Percentiles rank a stretch among this genome's conserved stretches.
Evolutionary conservation across 495 filamentous ascomycete species (phyloP).

Genomic region (Daldinia loculata): DNA sequence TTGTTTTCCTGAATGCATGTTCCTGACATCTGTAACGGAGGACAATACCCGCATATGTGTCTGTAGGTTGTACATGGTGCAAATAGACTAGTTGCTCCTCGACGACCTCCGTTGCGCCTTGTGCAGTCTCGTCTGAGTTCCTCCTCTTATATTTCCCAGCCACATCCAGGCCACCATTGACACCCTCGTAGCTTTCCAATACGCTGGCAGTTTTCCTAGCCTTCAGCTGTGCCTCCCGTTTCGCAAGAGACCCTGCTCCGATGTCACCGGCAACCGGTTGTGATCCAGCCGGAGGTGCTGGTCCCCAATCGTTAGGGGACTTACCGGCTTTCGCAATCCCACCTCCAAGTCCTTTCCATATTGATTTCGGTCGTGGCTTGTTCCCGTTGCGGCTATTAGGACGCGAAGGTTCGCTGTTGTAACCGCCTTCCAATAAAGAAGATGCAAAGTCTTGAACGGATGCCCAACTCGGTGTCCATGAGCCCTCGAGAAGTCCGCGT

Average conservation of each 20-base stretch:
- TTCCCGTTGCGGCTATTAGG: slow-evolving; percentile 45
- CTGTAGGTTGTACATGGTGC: slow-evolving; percentile 80
- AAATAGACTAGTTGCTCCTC: slow-evolving; percentile 85
- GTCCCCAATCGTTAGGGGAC: slow-evolving; percentile 50
- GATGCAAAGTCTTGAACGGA: slow-evolving; percentile 56
- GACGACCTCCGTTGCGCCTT: slow-evolving; percentile 49
- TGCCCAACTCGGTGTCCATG: slow-evolving; percentile 58
- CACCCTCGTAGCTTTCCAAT: slow-evolving; percentile 61
- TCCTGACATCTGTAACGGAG: slow-evolving; percentile 87
- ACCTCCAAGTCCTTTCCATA: slow-evolving; percentile 46
- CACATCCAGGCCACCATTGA: slow-evolving; percentile 58
- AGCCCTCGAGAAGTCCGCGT: slow-evolving; percentile 51
- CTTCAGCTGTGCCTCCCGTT: slow-evolving; percentile 58
- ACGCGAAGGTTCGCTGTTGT: slow-evolving; percentile 45
- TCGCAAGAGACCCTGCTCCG: slow-evolving; percentile 57
- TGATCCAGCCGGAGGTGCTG: slow-evolving; percentile 47
- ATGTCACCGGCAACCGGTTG: slow-evolving; percentile 55
- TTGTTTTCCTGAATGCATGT: slow-evolving; percentile 82
- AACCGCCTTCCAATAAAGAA: slow-evolving; percentile 51
- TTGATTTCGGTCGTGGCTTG: slow-evolving; percentile 42
- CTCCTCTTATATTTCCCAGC: slow-evolving; percentile 61
- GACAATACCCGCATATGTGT: slow-evolving; percentile 89
- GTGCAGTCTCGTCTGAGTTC: slow-evolving; percentile 59
- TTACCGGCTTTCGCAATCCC: slow-evolving; percentile 28
- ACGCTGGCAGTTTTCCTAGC: slow-evolving; percentile 58